These are phyloP conservation scores for Metschnikowia matae DNA, from an alignment of 805 yeast genomes.

Conservation along the genomic window DNA sequence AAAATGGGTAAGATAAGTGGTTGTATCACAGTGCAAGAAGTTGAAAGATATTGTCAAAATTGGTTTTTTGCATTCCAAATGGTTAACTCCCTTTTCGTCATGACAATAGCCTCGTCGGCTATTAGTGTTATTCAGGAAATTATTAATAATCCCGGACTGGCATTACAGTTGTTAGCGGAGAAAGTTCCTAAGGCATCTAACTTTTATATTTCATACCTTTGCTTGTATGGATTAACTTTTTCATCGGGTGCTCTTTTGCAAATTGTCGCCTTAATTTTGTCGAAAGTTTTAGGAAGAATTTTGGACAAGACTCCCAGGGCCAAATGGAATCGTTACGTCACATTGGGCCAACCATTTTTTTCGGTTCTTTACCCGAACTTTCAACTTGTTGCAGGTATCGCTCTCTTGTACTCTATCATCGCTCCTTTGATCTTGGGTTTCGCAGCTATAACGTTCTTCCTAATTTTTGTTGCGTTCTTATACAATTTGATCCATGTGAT, in stretches of 20 bases:
- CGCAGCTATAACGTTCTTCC: conserved; percentile 52
- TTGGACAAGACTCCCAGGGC: conserved; percentile 89
- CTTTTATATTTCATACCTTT: conserved; percentile 79
- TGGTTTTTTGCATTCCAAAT: conserved; percentile 92
- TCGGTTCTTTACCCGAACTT: conserved; percentile 79
- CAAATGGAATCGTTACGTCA: conserved; percentile 75
- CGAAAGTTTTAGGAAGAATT: conserved; percentile 63
- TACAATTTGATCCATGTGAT: conserved; percentile 63
- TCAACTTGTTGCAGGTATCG: conserved; percentile 70
- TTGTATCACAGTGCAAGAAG: conserved; percentile 60
- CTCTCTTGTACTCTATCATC: conserved; percentile 72
- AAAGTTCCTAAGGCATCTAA: conserved; percentile 88
- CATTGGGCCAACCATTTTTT: conserved; percentile 66
- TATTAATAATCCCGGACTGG: conserved; percentile 58
- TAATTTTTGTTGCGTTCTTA: conserved; percentile 57
- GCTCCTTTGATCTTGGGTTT: conserved; percentile 70
- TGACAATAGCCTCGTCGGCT: conserved; percentile 80
- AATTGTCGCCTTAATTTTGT: conserved; percentile 65
- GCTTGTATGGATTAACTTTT: conserved; percentile 75
- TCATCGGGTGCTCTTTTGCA: conserved; percentile 78
- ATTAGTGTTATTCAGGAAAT: conserved; percentile 70
- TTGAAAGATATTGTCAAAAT: conserved; percentile 78
- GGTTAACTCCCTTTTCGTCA: conserved; percentile 80
- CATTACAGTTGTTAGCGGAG: conserved; percentile 68
- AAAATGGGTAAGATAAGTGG: conserved; percentile 75